Percentiles rank a stretch among this genome's conserved stretches.
Conservation (phyloP, 2,329 filamentous ascomycete species). For the Monosporascus cannonballus region DNA sequence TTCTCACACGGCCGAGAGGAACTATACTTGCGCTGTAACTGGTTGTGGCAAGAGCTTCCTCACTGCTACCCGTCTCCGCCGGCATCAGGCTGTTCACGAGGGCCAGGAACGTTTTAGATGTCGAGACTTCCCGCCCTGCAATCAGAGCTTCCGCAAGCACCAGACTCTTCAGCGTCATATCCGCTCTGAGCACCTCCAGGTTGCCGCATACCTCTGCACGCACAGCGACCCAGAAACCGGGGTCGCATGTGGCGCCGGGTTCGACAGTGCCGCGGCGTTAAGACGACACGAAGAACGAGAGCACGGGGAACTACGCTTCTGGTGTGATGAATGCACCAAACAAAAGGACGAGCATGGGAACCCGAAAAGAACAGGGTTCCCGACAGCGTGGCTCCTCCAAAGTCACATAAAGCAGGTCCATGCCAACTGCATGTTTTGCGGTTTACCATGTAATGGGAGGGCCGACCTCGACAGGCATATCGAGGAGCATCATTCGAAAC, state of each 20-base stretch:
- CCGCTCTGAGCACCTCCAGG: slow-evolving; percentile 64
- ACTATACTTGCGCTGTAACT: slow-evolving; percentile 64
- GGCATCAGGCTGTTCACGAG: slow-evolving; percentile 74
- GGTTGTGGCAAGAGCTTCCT: slow-evolving; percentile 77
- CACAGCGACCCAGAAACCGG: slow-evolving; percentile 28
- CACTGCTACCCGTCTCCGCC: slow-evolving; percentile 69
- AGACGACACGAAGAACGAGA: slow-evolving; percentile 64
- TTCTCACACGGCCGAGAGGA: slow-evolving; percentile 65
- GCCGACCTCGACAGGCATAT: slow-evolving; percentile 70
- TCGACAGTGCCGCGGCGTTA: slow-evolving; percentile 66
- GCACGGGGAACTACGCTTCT: slow-evolving; percentile 66
- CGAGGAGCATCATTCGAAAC: slow-evolving; percentile 67
- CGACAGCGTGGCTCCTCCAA: slow-evolving; percentile 65
- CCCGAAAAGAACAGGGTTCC: slow-evolving; percentile 52
- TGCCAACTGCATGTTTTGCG: slow-evolving; percentile 70
- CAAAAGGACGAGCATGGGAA: slow-evolving; percentile 33
- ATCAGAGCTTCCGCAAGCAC: slow-evolving; percentile 78
- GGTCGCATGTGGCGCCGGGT: slow-evolving; percentile 56
- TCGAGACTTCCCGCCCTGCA: slow-evolving; percentile 62
- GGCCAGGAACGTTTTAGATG: slow-evolving; percentile 72
- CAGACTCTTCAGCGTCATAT: slow-evolving; percentile 81
- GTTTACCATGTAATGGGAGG: slow-evolving; percentile 58
- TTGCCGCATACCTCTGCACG: slow-evolving; percentile 66
- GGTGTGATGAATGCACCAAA: slow-evolving; percentile 65
- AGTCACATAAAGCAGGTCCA: slow-evolving; percentile 69